phyloP scores from a whole-genome alignment of 1,139 yeast genomes.

The Maudiozyma humilis region DNA sequence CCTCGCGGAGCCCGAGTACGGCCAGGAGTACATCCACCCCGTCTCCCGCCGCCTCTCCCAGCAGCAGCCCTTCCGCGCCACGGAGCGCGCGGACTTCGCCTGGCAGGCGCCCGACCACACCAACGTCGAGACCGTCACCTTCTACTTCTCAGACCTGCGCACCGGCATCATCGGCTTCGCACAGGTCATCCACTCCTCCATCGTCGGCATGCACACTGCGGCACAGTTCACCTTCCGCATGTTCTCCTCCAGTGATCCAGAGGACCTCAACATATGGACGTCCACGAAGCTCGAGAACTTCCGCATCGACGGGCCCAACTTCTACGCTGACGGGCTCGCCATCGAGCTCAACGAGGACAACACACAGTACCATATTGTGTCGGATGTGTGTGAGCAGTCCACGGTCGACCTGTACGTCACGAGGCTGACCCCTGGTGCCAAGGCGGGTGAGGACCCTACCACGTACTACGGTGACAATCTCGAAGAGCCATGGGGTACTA shows the following conservation, averaged over 20 bases:
- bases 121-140: conserved; percentile 91
- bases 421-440: conserved; percentile 69
- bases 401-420: conserved; percentile 59
- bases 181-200: conserved; percentile 87
- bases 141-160: conserved; percentile 63
- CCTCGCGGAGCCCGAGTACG: conserved; percentile 94
- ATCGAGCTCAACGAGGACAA: conserved; percentile 54
- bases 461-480: conserved; percentile 79
- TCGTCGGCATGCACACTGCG: conserved; percentile 81
- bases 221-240: conserved; percentile 91
- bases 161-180: conserved; percentile 76
- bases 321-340: conserved; percentile 63
- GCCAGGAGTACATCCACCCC: conserved; percentile 85
- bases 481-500: conserved; percentile 88
- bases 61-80: conserved; percentile 46
- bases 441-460: conserved; percentile 81
- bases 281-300: conserved; percentile 82
- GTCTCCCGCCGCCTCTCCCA: conserved; percentile 54
- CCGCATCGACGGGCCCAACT: conserved; percentile 66
- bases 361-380: conserved; percentile 49
- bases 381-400: conserved; percentile 63
- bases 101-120: conserved; percentile 75
- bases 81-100: conserved; percentile 55
- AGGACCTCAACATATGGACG: conserved; percentile 54
- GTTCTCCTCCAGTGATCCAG: conserved; percentile 37